phyloP scores from a whole-genome alignment of 352 stramenopile genomes.

The Pythium folliculosum region DNA sequence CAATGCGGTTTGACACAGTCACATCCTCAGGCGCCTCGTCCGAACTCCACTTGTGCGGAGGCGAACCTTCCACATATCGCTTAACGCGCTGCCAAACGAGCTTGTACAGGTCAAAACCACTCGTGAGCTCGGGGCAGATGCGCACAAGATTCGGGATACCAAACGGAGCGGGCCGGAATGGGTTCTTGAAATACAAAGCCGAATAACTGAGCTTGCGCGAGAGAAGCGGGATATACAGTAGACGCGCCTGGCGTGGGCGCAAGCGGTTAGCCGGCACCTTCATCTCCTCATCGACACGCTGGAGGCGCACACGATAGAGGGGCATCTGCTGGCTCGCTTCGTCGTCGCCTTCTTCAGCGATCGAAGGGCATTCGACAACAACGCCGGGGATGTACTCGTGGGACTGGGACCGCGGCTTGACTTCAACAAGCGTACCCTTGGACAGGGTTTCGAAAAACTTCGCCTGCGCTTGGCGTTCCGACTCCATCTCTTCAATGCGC shows the following conservation, averaged over 20 bases:
- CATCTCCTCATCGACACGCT: slow-evolving; percentile 71
- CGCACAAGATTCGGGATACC: slow-evolving; percentile 86
- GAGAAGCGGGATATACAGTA: slow-evolving; percentile 81
- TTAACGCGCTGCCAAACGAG: slow-evolving; percentile 84
- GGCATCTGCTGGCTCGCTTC: slow-evolving; percentile 36
- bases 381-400: slow-evolving; percentile 73
- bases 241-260: slow-evolving; percentile 62
- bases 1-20: slow-evolving; percentile 68
- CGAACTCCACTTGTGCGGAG: slow-evolving; percentile 26
- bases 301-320: slow-evolving; percentile 57
- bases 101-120: slow-evolving; percentile 75
- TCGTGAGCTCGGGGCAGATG: slow-evolving; percentile 82
- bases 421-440: slow-evolving; percentile 71
- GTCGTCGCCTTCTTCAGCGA: slow-evolving; percentile 38
- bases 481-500: slow-evolving; percentile 29
- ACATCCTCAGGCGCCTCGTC: slow-evolving; percentile 19
- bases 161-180: slow-evolving; percentile 85
- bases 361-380: slow-evolving; percentile 47
- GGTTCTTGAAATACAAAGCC: slow-evolving; percentile 89
- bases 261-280: slow-evolving; percentile 69
- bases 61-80: slow-evolving; percentile 62
- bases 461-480: slow-evolving; percentile 16
- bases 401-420: slow-evolving; percentile 64
- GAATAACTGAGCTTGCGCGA: slow-evolving; percentile 88
- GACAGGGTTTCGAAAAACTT: slow-evolving; percentile 61